Conservation (phyloP, 805 yeast species). For the Metschnikowia colocasiae region DNA sequence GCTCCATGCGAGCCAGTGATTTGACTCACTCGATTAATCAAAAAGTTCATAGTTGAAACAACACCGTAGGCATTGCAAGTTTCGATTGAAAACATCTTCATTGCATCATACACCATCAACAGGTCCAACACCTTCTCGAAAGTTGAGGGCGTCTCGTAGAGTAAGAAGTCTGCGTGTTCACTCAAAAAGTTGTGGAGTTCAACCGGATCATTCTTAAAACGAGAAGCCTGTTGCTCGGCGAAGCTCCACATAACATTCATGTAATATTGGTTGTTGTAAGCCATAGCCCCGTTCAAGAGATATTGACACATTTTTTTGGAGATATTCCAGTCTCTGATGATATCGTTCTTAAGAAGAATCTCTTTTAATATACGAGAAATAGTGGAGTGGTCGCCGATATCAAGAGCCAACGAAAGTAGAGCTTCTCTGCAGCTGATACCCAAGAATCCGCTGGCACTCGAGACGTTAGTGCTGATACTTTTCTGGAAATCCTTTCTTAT, state of each 20-base stretch:
- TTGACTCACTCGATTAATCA: background rate
- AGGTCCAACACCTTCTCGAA: slow-evolving; percentile 25
- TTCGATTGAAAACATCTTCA: slow-evolving; percentile 25
- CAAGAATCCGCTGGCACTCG: background rate
- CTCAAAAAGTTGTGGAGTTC: slow-evolving; percentile 30
- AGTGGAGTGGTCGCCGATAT: slow-evolving; percentile 31
- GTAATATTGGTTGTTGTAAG: slow-evolving; percentile 23
- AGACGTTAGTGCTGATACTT: background rate
- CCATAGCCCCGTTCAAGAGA: slow-evolving; percentile 25
- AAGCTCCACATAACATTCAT: slow-evolving; percentile 31
- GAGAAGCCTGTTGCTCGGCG: slow-evolving; percentile 32
- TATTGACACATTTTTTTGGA: slow-evolving; percentile 30
- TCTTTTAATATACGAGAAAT: slow-evolving; percentile 37
- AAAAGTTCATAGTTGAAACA: slow-evolving; percentile 1
- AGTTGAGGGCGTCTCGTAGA: slow-evolving; percentile 10
- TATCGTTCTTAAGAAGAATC: slow-evolving; percentile 29
- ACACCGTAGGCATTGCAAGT: slow-evolving; percentile 34
- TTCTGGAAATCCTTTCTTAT: slow-evolving; percentile 35
- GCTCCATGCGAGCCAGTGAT: slow-evolving; percentile 4
- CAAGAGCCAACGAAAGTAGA: slow-evolving; percentile 31
- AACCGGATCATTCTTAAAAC: slow-evolving; percentile 19
- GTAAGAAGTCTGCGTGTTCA: slow-evolving; percentile 25
- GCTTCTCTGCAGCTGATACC: slow-evolving; percentile 24
- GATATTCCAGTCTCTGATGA: slow-evolving; percentile 26
- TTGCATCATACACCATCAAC: slow-evolving; percentile 24